Evolutionary conservation across 805 yeast species (phyloP).

Genomic region (Alloascoidea africana): DNA sequence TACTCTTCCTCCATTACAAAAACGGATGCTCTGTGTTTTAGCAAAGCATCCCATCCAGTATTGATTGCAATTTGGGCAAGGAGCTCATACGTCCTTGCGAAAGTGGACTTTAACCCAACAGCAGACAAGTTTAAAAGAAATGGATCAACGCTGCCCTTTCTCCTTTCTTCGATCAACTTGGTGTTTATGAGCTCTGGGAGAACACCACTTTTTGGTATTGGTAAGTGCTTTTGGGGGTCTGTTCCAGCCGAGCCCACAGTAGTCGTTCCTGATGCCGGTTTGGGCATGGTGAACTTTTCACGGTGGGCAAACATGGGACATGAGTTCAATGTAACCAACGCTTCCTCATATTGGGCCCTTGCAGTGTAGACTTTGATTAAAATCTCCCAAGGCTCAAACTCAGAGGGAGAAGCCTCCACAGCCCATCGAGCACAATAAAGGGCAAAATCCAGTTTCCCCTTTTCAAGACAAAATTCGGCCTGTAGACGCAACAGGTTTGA

Average conservation of each 20-base stretch:
- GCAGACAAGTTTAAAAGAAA: slow-evolving; percentile 38
- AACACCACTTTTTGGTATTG: slow-evolving; percentile 39
- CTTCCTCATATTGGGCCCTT: slow-evolving; percentile 36
- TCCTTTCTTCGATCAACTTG: too few relatives aligned
- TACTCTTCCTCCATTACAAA: slow-evolving; percentile 77
- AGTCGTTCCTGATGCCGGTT: background rate
- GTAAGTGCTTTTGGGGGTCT: slow-evolving; percentile 25
- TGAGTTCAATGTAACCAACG: slow-evolving; percentile 55
- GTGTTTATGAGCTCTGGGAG: slow-evolving; percentile 21
- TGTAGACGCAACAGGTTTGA: slow-evolving; percentile 47
- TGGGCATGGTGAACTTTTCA: slow-evolving; percentile 14
- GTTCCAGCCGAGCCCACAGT: too few relatives aligned
- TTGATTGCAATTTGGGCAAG: slow-evolving; percentile 50
- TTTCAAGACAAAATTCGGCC: slow-evolving; percentile 43
- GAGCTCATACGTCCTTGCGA: slow-evolving; percentile 48
- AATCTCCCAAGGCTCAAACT: slow-evolving; percentile 57
- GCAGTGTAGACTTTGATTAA: slow-evolving; percentile 47
- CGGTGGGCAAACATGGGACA: slow-evolving; percentile 49
- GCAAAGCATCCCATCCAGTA: slow-evolving; percentile 73
- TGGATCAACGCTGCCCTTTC: too few relatives aligned
- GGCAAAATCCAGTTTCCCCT: slow-evolving; percentile 40
- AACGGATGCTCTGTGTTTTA: slow-evolving; percentile 48
- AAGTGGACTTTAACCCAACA: slow-evolving; percentile 34
- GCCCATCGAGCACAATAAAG: slow-evolving; percentile 43
- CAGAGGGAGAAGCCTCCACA: slow-evolving; percentile 57